These are phyloP conservation scores for Exophiala sp. DNA, from an alignment of 2,329 filamentous ascomycete genomes.

Conservation along the genomic window DNA sequence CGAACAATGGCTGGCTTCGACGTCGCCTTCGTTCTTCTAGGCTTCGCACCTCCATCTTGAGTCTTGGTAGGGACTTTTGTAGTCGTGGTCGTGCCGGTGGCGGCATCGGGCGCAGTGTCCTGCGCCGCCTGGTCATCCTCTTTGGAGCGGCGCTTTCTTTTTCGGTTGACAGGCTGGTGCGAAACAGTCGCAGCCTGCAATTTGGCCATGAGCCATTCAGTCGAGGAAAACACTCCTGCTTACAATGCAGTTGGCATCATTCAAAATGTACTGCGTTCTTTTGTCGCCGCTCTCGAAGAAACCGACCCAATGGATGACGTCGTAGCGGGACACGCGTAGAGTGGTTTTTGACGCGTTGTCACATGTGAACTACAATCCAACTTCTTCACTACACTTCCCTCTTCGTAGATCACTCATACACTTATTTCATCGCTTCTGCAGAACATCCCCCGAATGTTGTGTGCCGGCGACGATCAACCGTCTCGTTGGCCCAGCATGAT, in stretches of 20 bases:
- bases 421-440: no score
- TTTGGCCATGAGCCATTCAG: conserved; percentile 33
- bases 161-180: conserved; percentile 36
- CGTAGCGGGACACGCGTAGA: conserved; percentile 6
- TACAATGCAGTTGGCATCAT: not conserved
- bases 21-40: conserved; percentile 43
- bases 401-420: no score
- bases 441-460: no score
- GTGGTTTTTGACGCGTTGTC: conserved; percentile 10
- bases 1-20: conserved; percentile 36
- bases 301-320: conserved; percentile 5
- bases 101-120: not conserved
- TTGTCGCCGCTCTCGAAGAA: not conserved
- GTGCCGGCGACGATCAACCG: no score
- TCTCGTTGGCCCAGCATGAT: no score
- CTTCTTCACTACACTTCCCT: not conserved
- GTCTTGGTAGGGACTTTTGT: conserved; percentile 54
- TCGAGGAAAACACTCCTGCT: not conserved
- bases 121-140: conserved; percentile 9
- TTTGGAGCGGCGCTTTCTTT: conserved; percentile 43
- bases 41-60: conserved; percentile 55
- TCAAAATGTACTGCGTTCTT: not conserved
- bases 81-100: conserved; percentile 31
- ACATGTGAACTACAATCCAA: not conserved
- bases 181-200: conserved; percentile 45